Percentiles rank a stretch among this genome's conserved stretches.
These are phyloP conservation scores for Phoma sp. DNA, from an alignment of 2,329 filamentous ascomycete species.

Conservation along the genomic window DNA sequence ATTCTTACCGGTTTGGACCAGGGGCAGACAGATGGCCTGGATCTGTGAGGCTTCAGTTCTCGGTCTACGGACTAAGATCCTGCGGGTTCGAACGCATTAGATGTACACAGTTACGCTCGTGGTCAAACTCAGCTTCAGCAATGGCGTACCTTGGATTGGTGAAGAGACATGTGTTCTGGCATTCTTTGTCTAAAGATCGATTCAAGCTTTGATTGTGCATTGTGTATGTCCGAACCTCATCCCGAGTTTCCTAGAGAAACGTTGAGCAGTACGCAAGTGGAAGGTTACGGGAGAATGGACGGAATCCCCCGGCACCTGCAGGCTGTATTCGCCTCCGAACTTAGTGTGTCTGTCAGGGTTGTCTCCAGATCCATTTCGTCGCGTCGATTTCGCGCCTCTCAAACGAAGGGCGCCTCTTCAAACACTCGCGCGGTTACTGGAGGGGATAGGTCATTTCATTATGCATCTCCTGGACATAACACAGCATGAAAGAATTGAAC, in stretches of 20 bases:
- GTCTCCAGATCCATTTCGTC: neutral
- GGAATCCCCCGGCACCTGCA: neutral
- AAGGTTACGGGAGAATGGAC: neutral
- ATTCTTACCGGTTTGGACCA: conserved; percentile 24
- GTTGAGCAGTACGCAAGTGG: neutral
- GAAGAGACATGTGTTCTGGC: neutral
- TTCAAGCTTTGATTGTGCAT: no score
- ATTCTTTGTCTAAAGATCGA: neutral
- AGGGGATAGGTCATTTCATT: neutral
- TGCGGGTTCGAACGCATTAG: conserved; percentile 34
- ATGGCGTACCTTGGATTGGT: neutral
- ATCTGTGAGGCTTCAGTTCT: conserved; percentile 26
- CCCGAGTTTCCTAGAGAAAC: neutral
- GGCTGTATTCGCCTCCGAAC: neutral
- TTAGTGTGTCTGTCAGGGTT: conserved; percentile 4
- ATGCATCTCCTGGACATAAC: neutral
- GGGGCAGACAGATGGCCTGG: conserved; percentile 24
- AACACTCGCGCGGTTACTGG: conserved; percentile 9
- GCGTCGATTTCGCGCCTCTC: conserved; percentile 5
- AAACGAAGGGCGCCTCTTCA: conserved; percentile 8
- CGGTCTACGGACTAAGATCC: conserved; percentile 31
- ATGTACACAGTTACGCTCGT: conserved; percentile 31
- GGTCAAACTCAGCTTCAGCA: conserved; percentile 8
- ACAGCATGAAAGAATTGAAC: conserved; percentile 2
- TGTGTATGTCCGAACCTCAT: neutral